These are phyloP conservation scores for Adansonia rubrostipa DNA, from an alignment of 441 rosid genomes.

Conservation along the genomic window DNA sequence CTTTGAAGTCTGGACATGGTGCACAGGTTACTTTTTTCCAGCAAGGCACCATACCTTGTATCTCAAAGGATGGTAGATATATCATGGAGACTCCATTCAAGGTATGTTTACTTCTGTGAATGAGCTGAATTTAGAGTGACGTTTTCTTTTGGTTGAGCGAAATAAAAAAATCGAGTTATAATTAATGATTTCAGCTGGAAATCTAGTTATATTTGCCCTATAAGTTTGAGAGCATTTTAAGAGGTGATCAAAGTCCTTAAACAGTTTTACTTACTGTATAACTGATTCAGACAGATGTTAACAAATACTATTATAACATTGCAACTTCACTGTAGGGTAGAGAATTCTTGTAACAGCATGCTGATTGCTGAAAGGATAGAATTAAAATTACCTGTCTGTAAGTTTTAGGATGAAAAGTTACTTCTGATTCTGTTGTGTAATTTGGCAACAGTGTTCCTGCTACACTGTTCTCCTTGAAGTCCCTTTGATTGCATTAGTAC, in stretches of 20 bases:
- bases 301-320: neutral
- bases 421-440: neutral
- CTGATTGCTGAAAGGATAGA: constrained; percentile 3
- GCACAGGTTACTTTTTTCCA: constrained; percentile 88
- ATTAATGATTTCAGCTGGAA: neutral
- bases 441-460: neutral
- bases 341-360: neutral
- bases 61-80: constrained; percentile 88
- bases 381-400: neutral
- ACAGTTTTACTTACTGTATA: neutral
- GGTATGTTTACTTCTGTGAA: constrained; percentile 45
- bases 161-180: neutral
- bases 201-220: neutral
- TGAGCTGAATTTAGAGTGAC: constrained; percentile 1
- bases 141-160: neutral
- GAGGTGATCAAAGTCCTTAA: neutral
- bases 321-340: neutral
- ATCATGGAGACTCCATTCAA: constrained; percentile 95
- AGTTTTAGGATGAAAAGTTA: constrained; percentile 3
- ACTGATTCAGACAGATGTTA: neutral
- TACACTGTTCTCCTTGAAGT: neutral
- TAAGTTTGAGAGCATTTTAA: constrained; percentile 6
- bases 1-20: constrained; percentile 30
- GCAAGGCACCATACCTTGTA: constrained; percentile 96
- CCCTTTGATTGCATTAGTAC: neutral